phyloP scores from a whole-genome alignment of 2,329 filamentous ascomycete species.

The Aspergillus ruber region DNA sequence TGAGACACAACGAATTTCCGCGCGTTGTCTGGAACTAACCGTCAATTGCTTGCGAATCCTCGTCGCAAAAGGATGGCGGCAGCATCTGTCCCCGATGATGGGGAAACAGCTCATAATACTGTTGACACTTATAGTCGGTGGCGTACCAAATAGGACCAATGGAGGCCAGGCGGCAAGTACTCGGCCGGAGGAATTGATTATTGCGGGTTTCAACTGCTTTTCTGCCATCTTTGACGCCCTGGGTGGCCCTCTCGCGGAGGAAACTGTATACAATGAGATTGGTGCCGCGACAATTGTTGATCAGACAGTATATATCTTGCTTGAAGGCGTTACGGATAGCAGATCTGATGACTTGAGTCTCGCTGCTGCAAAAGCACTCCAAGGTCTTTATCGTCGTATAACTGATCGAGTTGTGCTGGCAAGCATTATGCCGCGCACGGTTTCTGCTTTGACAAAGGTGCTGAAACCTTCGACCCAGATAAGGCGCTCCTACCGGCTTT shows the following conservation, averaged over 20 bases:
- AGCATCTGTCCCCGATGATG: constrained; percentile 62
- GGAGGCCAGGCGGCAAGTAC: constrained; percentile 20
- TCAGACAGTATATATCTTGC: constrained; percentile 70
- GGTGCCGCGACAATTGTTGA: constrained; percentile 70
- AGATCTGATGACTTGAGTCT: constrained; percentile 62
- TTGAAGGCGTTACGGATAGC: constrained; percentile 65
- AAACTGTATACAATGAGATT: constrained; percentile 42
- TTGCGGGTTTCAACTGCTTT: constrained; percentile 66
- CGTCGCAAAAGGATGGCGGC: constrained; percentile 71
- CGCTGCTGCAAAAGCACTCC: constrained; percentile 60
- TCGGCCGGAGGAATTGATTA: constrained; percentile 64
- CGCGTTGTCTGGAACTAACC: constrained; percentile 63
- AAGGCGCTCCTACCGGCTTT: constrained; percentile 55
- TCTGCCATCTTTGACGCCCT: constrained; percentile 58
- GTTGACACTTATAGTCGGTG: constrained; percentile 72
- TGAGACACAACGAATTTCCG: constrained; percentile 63
- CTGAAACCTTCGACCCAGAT: constrained; percentile 62
- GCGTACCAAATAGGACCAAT: constrained; percentile 52
- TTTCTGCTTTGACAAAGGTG: constrained; percentile 72
- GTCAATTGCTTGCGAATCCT: constrained; percentile 69
- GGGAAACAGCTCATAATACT: constrained; percentile 81
- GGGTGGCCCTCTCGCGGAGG: constrained; percentile 41
- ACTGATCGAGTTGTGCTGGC: constrained; percentile 69
- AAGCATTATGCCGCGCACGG: constrained; percentile 78
- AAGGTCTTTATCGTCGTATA: constrained; percentile 57